Percentiles rank a stretch among this genome's conserved stretches.
Conservation (phyloP, 2,329 filamentous ascomycete genomes). For the Sclerotinia spermophila region DNA sequence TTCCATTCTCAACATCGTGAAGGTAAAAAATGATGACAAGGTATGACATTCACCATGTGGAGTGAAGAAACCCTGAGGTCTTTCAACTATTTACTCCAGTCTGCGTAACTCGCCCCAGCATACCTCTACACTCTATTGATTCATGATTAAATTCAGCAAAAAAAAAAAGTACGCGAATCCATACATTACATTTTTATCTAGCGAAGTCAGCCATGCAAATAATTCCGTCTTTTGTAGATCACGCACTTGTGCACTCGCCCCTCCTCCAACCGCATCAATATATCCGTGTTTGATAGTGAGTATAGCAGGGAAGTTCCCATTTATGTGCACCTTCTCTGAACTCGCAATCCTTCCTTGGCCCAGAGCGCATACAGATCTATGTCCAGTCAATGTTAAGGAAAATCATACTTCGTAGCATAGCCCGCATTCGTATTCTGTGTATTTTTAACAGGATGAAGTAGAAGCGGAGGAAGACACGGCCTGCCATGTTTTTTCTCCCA, state of each 20-base stretch:
- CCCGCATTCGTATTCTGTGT: constrained; percentile 40
- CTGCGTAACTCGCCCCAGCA: neutral
- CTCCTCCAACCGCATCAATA: fast-evolving
- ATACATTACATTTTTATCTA: neutral
- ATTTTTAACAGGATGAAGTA: constrained; percentile 59
- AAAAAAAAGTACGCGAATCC: no score
- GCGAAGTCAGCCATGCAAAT: neutral
- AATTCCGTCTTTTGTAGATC: neutral
- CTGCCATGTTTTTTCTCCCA: constrained; percentile 57
- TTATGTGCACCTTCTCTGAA: neutral
- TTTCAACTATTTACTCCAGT: neutral
- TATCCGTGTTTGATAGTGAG: neutral
- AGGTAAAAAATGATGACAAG: neutral
- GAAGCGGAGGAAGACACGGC: constrained; percentile 55
- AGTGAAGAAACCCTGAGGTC: neutral
- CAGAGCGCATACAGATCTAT: neutral
- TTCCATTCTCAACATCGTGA: neutral
- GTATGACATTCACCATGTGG: neutral
- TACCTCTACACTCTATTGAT: neutral
- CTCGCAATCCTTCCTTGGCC: neutral
- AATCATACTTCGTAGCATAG: constrained; percentile 8
- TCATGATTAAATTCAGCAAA: no score
- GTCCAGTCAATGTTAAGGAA: neutral
- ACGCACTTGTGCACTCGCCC: neutral
- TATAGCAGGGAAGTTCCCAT: neutral